Percentiles rank a stretch among this genome's conserved stretches.
phyloP scores from a whole-genome alignment of 139 green algal genomes.

The Volvox africanus region DNA sequence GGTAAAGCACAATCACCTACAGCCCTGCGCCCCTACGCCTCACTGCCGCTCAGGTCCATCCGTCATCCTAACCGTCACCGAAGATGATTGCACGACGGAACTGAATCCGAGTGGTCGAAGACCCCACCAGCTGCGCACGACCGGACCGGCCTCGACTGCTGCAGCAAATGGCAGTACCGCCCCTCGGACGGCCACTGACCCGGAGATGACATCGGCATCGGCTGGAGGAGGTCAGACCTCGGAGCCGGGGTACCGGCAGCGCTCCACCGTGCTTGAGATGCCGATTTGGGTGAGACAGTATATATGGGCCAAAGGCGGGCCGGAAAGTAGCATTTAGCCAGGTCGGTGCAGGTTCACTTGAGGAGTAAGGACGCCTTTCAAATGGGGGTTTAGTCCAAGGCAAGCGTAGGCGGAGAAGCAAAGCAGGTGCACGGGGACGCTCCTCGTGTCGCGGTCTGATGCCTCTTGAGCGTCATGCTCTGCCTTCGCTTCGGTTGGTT shows the following conservation, averaged over 20 bases:
- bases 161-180: not conserved
- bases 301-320: no score
- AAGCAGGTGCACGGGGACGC: no score
- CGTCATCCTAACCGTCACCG: conserved; percentile 7
- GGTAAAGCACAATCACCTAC: no score
- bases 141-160: not conserved
- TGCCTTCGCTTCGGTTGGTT: no score
- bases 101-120: not conserved
- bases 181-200: not conserved
- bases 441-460: no score
- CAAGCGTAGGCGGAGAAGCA: no score
- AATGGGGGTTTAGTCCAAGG: no score
- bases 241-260: conserved; percentile 36
- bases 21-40: not conserved
- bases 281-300: conserved; percentile 16
- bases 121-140: not conserved
- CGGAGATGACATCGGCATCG: not conserved
- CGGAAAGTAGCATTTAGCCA: no score
- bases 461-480: no score
- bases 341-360: no score
- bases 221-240: not conserved
- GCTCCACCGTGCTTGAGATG: conserved; percentile 18
- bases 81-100: not conserved
- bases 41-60: conserved; percentile 10
- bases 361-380: no score